Conservation (phyloP, 2,329 filamentous ascomycete genomes). For the Scedosporium aurantiacum region DNA sequence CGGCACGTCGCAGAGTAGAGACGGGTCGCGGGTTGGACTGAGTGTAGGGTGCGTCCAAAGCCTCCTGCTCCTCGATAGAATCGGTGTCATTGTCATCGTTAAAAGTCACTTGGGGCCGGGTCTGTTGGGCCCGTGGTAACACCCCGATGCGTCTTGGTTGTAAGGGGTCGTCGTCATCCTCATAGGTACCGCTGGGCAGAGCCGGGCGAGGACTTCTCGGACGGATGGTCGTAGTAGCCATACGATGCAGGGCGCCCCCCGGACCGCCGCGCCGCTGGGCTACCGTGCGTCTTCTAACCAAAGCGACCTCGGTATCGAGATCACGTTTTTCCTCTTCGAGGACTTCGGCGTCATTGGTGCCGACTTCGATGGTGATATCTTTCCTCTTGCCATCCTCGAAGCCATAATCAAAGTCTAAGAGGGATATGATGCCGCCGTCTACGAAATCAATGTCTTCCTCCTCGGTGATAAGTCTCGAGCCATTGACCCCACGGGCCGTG, state of each 20-base stretch:
- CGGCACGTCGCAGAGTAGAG: constrained; percentile 59
- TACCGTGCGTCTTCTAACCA: constrained; percentile 64
- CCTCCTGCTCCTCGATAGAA: constrained; percentile 46
- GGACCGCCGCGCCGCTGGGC: constrained; percentile 45
- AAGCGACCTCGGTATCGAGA: constrained; percentile 66
- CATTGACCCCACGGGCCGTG: constrained; percentile 58
- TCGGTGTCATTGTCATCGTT: constrained; percentile 31
- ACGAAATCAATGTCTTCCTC: constrained; percentile 64
- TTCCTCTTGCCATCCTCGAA: constrained; percentile 40
- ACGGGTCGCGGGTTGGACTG: constrained; percentile 61
- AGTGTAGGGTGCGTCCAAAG: constrained; percentile 60
- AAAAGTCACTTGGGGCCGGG: constrained; percentile 7
- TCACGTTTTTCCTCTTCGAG: constrained; percentile 65
- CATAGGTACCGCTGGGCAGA: constrained; percentile 20
- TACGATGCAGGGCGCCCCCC: constrained; percentile 35
- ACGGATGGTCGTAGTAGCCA: constrained; percentile 31
- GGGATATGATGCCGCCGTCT: constrained; percentile 63
- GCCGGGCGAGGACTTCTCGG: constrained; percentile 12
- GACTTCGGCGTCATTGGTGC: constrained; percentile 55
- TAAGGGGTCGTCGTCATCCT: constrained; percentile 38
- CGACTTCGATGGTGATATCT: constrained; percentile 62
- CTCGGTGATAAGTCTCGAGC: constrained; percentile 45
- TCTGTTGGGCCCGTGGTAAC: constrained; percentile 15
- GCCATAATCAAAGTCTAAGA: constrained; percentile 64
- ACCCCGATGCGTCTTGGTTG: constrained; percentile 37